Base-by-base conservation (phyloP, 768 basidiomycete species). In the Macrolepiota albuminosa region DNA sequence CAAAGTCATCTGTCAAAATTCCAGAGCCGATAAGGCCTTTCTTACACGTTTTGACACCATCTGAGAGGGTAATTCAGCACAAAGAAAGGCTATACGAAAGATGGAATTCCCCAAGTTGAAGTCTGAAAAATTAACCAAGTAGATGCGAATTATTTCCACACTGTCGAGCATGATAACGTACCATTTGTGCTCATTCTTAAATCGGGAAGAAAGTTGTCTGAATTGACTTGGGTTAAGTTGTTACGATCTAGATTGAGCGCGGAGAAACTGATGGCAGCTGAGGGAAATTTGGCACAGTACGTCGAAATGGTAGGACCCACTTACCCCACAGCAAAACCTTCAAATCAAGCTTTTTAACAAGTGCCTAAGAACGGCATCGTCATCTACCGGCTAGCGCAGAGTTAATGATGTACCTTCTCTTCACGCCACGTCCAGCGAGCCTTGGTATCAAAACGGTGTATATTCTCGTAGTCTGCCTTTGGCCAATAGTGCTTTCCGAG, bases 401-500 rank as follows among this genome's bases (percentile, higher is more conserved):
- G 51, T 24, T 21, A 7, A 34, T 36, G 0, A 66, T 72, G 56
- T 34, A 76, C 78, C 67, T 68, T 74, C 65, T 87, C 83, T 66
- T 87, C 84, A 43, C 77, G 68, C 58, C 76, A 75, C 3, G 85
- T 85, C 86, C 86, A 88, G 18, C 86, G 76, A 46, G 80, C 81
- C 39, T 71, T 72, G 0, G 81, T 76, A 61, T 87, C 80, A 56
- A 87, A 85, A 6, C 84, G 76, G 55, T 81, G 80, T 10, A 80
- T 61, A 64, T 83, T 84, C 67, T 86, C 84, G 46, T 83, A 84
- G 2, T 78, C 71, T 0, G 72, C 59, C 57, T 77, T 81, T 1
- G 84, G 84, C 79, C 75, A 79, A 64, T 79, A 81, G 55, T 78
- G 75, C 21, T 73, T 66, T 0, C 76, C 78, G 6, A 81, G 69